Base-by-base conservation (phyloP, 2,329 filamentous ascomycete genomes). In the Venturia effusa region DNA sequence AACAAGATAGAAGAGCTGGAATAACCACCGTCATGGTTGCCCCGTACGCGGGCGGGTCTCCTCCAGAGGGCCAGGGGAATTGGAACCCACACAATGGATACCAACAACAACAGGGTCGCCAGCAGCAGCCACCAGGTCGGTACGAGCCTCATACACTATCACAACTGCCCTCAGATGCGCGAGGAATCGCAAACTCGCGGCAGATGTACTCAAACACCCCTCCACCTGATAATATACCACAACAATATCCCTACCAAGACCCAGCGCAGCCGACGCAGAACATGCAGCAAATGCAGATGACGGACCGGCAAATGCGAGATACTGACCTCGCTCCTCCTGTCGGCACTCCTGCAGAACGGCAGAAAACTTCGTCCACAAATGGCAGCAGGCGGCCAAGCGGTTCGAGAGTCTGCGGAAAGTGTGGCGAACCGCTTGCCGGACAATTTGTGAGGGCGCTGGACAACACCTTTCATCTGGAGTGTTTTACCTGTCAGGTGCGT, bases 401-500 rank as follows among this genome's bases (percentile, higher is more conserved):
- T 68, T 73, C 68, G 43, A 75, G 79, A 66, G 74, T 75, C 54
- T 81, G 90, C 77, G 92, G 91, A 71, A 97, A 96, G 76, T 99
- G 94, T 73, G 86, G 87, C 67, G 89, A 93, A 74, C 82, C 88
- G 63, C 80, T 99, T 74, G 95, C 91, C 1, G 94, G 94, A 54
- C 94, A 99, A 76, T 99, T 97, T 74, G 94, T 99, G 68, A 86
- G 94, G 70, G 94, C 94, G 57, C 78, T 99, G 64, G 91, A 92
- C 63, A 92, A 92, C 65, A 97, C 93, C 62, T 99, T 91, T 75
- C 94, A 99, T 79, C 79, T 99, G 68, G 93, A 99, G 75, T 99
- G 94, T 81, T 99, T 99, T 78, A 95, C 91, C 74, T 99, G 94
- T 76, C 85, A 91, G 78, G 93, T 97, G 84, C 79, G 86, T 83